These are phyloP conservation scores for Clarireedia monteithiana DNA, from an alignment of 2,329 filamentous ascomycete species.

Conservation along the genomic window DNA sequence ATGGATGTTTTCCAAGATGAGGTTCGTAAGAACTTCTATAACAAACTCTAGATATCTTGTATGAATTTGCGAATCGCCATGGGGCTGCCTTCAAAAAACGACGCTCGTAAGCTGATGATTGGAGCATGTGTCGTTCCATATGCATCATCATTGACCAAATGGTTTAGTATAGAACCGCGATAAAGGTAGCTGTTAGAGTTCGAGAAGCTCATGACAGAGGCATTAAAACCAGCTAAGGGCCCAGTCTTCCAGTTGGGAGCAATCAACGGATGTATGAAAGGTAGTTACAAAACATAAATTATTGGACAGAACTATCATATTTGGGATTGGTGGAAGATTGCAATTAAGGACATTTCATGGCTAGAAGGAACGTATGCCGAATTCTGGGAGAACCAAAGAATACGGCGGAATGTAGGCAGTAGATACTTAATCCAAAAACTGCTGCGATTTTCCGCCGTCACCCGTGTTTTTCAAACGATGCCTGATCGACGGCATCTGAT, in stretches of 20 bases:
- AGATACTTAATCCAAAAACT: too few species aligned
- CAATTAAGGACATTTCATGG: too few species aligned
- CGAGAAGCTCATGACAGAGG: constrained; percentile 5
- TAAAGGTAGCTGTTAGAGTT: constrained; percentile 1
- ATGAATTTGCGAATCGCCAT: neutral
- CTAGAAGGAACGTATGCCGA: too few species aligned
- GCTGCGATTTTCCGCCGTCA: too few species aligned
- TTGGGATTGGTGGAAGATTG: too few species aligned
- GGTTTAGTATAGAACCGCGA: neutral
- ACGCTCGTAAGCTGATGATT: neutral
- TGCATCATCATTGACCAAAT: constrained; percentile 1
- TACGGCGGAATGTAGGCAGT: too few species aligned
- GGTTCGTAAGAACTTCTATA: neutral
- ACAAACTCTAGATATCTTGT: neutral
- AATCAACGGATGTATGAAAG: too few species aligned
- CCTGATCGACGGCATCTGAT: too few species aligned
- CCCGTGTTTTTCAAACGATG: too few species aligned
- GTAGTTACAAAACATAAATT: neutral
- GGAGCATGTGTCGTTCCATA: neutral
- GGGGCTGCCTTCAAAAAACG: neutral
- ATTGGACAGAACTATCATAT: neutral
- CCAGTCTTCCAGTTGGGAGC: too few species aligned
- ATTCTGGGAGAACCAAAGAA: too few species aligned
- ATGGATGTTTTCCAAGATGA: neutral
- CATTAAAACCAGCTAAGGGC: neutral